These are phyloP conservation scores for Kappamyces sp. DNA, from an alignment of 192 early-diverging fungal species.

Conservation along the genomic window DNA sequence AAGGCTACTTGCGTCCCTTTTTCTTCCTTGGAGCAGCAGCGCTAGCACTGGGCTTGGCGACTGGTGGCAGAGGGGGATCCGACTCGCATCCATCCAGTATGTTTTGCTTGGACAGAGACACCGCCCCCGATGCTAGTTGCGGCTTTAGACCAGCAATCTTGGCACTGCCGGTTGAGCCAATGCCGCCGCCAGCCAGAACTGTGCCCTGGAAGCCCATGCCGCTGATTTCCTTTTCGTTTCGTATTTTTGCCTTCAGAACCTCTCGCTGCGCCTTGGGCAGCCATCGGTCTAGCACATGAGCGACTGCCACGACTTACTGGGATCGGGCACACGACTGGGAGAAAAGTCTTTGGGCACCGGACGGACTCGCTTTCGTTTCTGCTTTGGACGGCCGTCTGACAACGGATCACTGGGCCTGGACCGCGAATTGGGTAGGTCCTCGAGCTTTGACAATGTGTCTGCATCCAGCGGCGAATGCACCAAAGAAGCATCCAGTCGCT, in stretches of 20 bases:
- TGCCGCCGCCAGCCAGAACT: not conserved
- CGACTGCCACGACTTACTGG: not conserved
- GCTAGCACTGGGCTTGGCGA: not conserved
- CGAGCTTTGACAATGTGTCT: not conserved
- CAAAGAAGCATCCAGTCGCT: not conserved
- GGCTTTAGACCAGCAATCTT: conserved; percentile 10
- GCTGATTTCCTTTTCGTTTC: conserved; percentile 5
- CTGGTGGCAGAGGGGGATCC: too few relatives aligned
- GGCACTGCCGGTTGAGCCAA: conserved; percentile 17
- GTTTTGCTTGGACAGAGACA: too few relatives aligned
- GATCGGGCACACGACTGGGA: conserved; percentile 4
- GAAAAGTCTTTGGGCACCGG: conserved; percentile 12
- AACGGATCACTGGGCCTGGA: not conserved
- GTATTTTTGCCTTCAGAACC: too few relatives aligned
- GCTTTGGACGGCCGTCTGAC: conserved; percentile 1
- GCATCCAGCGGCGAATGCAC: not conserved
- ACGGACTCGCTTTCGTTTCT: conserved; percentile 3
- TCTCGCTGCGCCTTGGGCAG: conserved; percentile 1
- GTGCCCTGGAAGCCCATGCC: conserved; percentile 7
- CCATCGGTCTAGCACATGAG: conserved; percentile 1
- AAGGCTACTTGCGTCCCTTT: not conserved
- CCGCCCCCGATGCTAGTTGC: not conserved
- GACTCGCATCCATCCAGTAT: too few relatives aligned
- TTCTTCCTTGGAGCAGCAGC: conserved; percentile 1
- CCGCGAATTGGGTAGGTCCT: not conserved